These are phyloP conservation scores for Pezicula rhizophila DNA, from an alignment of 2,329 filamentous ascomycete genomes.

Conservation along the genomic window DNA sequence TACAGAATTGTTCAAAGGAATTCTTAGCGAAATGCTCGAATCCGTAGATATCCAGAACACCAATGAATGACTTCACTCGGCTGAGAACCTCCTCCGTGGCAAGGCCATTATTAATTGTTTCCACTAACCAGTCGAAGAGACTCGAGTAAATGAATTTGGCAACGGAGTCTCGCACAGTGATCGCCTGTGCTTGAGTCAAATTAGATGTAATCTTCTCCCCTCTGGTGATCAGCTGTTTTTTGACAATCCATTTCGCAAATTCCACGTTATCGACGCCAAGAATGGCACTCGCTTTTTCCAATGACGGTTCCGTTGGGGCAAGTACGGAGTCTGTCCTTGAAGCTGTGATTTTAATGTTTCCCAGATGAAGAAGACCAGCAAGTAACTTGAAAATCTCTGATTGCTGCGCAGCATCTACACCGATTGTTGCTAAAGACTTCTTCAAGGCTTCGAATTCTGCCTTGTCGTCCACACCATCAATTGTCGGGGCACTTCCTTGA, in stretches of 20 bases:
- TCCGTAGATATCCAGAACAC: conserved; percentile 97
- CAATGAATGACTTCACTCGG: conserved; percentile 85
- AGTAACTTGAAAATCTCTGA: conserved; percentile 82
- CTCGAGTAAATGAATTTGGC: conserved; percentile 99
- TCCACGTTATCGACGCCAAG: conserved; percentile 80
- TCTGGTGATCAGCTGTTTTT: conserved; percentile 94
- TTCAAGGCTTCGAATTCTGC: conserved; percentile 87
- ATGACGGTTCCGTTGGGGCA: conserved; percentile 70
- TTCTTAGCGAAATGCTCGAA: conserved; percentile 99
- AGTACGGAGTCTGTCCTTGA: conserved; percentile 84
- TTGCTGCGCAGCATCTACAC: conserved; percentile 70
- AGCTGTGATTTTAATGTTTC: conserved; percentile 92
- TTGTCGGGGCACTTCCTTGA: conserved; percentile 83
- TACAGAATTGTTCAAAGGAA: conserved; percentile 99
- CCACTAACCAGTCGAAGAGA: conserved; percentile 98
- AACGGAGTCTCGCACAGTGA: conserved; percentile 92
- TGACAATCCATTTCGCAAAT: conserved; percentile 97
- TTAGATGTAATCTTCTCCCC: conserved; percentile 98
- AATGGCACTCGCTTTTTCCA: conserved; percentile 75
- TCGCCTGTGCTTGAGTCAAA: conserved; percentile 84
- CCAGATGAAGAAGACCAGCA: conserved; percentile 85
- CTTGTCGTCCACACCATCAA: conserved; percentile 93
- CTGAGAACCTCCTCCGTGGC: conserved; percentile 82
- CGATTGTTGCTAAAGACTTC: conserved; percentile 81
- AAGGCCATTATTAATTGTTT: conserved; percentile 86